These are phyloP conservation scores for Eucalyptus coolabah DNA, from an alignment of 345 rosid genomes.

Conservation along the genomic window DNA sequence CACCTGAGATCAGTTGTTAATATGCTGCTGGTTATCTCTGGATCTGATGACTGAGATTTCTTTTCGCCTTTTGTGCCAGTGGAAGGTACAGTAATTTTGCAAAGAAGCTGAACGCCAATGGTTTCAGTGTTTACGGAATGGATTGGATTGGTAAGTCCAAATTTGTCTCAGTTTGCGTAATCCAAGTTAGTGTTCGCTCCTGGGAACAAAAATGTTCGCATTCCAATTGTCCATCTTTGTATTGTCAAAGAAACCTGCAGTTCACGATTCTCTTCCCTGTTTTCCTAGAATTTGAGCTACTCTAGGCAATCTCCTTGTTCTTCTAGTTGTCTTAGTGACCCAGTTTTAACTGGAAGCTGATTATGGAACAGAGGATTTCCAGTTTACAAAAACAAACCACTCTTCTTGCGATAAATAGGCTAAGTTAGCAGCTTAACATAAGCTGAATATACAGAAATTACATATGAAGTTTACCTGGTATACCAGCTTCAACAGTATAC, in stretches of 20 bases:
- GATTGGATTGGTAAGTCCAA: constrained; percentile 84
- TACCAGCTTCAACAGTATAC: neutral
- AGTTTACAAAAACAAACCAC: neutral
- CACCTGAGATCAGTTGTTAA: neutral
- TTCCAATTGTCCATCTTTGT: neutral
- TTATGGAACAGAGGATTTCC: neutral
- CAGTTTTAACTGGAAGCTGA: neutral
- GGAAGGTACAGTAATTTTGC: constrained; percentile 84
- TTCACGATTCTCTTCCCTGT: neutral
- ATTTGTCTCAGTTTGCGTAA: neutral
- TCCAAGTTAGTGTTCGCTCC: neutral
- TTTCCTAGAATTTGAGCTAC: neutral
- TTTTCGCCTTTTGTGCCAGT: constrained; percentile 14
- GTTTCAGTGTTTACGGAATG: constrained; percentile 84
- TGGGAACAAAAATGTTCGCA: neutral
- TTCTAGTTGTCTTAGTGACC: neutral
- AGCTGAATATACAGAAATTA: neutral
- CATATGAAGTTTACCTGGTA: neutral
- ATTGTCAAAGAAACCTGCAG: neutral
- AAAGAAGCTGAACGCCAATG: constrained; percentile 64
- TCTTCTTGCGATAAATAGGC: neutral
- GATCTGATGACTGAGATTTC: neutral
- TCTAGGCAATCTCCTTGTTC: neutral
- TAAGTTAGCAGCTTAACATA: neutral
- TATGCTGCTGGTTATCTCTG: neutral